Percentiles rank a stretch among this genome's conserved stretches.
phyloP scores from a whole-genome alignment of 257 asterid species.

The Gentiana straminea region DNA sequence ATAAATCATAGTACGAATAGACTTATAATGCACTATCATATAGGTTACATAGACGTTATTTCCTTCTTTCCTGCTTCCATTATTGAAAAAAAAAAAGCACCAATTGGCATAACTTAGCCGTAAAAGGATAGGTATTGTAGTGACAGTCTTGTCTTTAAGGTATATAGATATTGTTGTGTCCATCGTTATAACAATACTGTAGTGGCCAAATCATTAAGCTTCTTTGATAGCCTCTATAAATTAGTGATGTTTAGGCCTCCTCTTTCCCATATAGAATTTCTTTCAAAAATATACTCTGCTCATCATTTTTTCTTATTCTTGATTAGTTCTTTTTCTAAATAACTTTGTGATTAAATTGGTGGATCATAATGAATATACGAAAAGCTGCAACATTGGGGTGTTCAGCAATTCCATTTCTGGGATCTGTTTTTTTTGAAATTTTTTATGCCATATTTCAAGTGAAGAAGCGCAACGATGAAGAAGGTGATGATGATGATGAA shows the following conservation, averaged over 20 bases:
- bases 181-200: too few species aligned
- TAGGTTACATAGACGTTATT: too few species aligned
- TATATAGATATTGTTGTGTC: too few species aligned
- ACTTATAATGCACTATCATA: too few species aligned
- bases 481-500: not conserved
- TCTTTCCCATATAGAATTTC: too few species aligned
- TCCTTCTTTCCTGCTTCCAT: too few species aligned
- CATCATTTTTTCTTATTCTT: not conserved
- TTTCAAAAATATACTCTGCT: not conserved
- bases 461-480: not conserved
- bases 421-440: not conserved
- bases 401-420: conserved; percentile 5
- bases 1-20: too few species aligned
- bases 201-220: too few species aligned
- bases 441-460: not conserved
- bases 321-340: not conserved
- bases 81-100: too few species aligned
- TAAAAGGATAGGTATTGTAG: too few species aligned
- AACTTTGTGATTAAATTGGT: not conserved
- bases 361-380: conserved; percentile 2
- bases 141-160: too few species aligned
- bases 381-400: not conserved
- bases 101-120: too few species aligned
- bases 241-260: not conserved
- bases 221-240: not conserved